These are phyloP conservation scores for Colletotrichum eremochloae DNA, from an alignment of 2,329 filamentous ascomycete species.

Conservation along the genomic window DNA sequence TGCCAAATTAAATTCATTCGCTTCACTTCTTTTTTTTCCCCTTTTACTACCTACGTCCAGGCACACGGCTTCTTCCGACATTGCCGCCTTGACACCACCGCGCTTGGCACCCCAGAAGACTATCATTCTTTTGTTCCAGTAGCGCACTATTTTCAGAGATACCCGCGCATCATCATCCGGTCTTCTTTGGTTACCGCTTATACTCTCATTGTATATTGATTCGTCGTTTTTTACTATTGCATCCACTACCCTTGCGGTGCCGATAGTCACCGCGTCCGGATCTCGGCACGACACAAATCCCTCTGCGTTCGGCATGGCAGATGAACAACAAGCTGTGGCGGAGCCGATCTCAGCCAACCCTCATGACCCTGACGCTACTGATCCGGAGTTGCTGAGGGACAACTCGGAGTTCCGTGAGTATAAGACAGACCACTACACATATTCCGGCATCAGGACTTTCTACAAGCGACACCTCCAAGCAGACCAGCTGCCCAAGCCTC, in stretches of 20 bases:
- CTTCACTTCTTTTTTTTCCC: conserved; percentile 15
- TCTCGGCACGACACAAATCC: not conserved
- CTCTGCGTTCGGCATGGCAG: conserved; percentile 30
- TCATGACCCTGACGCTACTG: conserved; percentile 66
- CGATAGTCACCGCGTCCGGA: conserved; percentile 8
- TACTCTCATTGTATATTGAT: not conserved
- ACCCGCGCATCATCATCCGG: conserved; percentile 33
- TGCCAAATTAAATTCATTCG: not conserved
- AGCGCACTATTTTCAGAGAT: conserved; percentile 38
- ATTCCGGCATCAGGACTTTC: conserved; percentile 84
- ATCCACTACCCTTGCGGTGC: not conserved
- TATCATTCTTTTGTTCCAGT: not conserved
- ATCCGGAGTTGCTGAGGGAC: conserved; percentile 85
- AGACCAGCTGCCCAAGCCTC: conserved; percentile 81
- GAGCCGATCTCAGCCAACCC: conserved; percentile 31
- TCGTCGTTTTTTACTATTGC: not conserved
- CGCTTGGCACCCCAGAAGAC: conserved; percentile 7
- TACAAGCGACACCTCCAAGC: conserved; percentile 85
- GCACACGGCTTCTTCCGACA: conserved; percentile 15
- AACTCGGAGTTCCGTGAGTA: conserved; percentile 80
- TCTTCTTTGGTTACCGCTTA: conserved; percentile 1
- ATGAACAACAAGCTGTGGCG: conserved; percentile 30
- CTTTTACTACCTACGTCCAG: not conserved
- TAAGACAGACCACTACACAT: conserved; percentile 77
- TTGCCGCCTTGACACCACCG: conserved; percentile 4